Percentiles rank a stretch among this genome's conserved stretches.
These are phyloP conservation scores for Scheffersomyces lignicola DNA, from an alignment of 1,139 yeast species.

Conservation along the genomic window DNA sequence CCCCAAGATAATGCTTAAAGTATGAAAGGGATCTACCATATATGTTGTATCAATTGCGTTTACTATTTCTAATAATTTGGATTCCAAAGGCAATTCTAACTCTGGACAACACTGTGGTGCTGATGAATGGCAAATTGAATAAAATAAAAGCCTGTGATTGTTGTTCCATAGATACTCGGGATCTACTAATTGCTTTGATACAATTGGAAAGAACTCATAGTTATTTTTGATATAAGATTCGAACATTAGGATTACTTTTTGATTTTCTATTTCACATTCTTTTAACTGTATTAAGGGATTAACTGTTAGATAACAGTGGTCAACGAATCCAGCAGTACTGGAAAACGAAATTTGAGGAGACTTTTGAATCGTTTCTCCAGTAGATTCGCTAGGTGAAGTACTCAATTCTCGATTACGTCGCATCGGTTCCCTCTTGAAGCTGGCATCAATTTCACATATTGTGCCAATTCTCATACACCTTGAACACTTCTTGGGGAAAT, in stretches of 20 bases:
- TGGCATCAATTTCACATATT: neutral
- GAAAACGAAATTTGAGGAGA: too few species aligned
- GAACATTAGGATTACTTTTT: conserved; percentile 1
- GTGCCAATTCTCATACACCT: neutral
- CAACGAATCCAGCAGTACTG: too few species aligned
- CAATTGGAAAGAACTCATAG: neutral
- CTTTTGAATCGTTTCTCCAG: too few species aligned
- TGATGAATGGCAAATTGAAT: neutral
- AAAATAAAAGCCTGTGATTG: conserved; percentile 1
- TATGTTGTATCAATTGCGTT: neutral
- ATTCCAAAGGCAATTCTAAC: neutral
- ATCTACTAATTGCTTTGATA: conserved; percentile 1
- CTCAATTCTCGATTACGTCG: neutral
- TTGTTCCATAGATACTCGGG: neutral
- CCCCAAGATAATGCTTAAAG: conserved; percentile 1
- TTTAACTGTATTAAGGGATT: too few species aligned
- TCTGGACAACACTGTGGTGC: conserved; percentile 1
- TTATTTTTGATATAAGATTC: neutral
- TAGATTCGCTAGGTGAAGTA: too few species aligned
- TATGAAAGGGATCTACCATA: conserved; percentile 2
- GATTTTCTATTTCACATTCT: too few species aligned
- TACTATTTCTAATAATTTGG: neutral
- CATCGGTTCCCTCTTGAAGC: neutral
- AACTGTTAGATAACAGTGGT: too few species aligned
- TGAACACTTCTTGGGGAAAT: neutral